A percentile compares a stretch with the other conserved stretches of the same genome.
Conservation (phyloP, 768 basidiomycete species). For the Russula foetens region DNA sequence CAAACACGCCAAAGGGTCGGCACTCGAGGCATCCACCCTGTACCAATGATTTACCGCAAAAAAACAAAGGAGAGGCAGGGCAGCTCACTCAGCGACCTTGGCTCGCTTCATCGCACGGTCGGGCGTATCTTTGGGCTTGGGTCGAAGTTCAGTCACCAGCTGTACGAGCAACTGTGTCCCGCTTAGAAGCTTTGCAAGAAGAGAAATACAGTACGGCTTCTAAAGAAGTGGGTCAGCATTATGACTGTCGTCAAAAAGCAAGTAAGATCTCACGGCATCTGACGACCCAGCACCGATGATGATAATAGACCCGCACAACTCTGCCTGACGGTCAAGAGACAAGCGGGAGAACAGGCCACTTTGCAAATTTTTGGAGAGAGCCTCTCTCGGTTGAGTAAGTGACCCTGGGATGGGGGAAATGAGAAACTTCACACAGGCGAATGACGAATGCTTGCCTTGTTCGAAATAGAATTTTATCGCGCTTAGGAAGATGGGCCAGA, state of each 20-base stretch:
- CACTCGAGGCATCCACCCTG: background rate
- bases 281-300: constrained; percentile 40
- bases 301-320: constrained; percentile 50
- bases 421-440: constrained; percentile 2
- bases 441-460: constrained; percentile 31
- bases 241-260: constrained; percentile 18
- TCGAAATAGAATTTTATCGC: constrained; percentile 38
- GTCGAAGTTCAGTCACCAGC: constrained; percentile 45
- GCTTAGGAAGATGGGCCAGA: constrained; percentile 47
- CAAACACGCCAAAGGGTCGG: constrained; percentile 31
- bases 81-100: constrained; percentile 47
- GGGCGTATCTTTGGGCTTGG: constrained; percentile 31
- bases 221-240: constrained; percentile 1
- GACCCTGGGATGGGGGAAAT: constrained; percentile 29
- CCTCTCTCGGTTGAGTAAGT: constrained; percentile 30
- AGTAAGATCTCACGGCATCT: constrained; percentile 35
- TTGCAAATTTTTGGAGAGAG: constrained; percentile 40
- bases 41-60: background rate
- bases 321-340: constrained; percentile 42
- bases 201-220: constrained; percentile 32
- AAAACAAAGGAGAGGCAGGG: background rate
- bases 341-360: constrained; percentile 50
- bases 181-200: constrained; percentile 40
- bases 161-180: constrained; percentile 47
- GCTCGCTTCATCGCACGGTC: constrained; percentile 56